phyloP scores from a whole-genome alignment of 106 monocot species.

The Acanthochlamys bracteata region DNA sequence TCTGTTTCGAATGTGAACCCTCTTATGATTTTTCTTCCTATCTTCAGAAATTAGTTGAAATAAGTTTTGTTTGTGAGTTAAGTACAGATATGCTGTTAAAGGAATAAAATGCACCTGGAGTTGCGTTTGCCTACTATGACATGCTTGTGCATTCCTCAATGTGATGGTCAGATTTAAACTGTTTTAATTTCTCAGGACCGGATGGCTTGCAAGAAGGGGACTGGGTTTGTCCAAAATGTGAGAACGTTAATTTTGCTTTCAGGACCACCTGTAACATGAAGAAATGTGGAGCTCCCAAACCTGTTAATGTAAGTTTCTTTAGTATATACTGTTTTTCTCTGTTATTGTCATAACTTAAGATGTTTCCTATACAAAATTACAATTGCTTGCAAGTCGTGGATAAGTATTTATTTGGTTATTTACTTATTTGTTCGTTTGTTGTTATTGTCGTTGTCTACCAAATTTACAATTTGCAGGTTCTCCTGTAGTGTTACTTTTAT shows the following conservation, averaged over 20 bases:
- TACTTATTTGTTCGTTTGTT: no score
- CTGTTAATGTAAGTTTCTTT: conserved; percentile 29
- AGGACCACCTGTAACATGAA: conserved; percentile 68
- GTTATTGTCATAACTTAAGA: no score
- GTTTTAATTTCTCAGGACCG: conserved; percentile 28
- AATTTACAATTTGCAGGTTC: not conserved
- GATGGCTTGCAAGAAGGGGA: conserved; percentile 59
- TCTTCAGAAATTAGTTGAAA: no score
- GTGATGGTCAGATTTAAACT: not conserved
- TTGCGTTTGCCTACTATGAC: not conserved
- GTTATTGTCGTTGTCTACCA: not conserved
- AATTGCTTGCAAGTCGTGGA: no score
- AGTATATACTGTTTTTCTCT: not conserved
- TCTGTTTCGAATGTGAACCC: no score
- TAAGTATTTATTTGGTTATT: no score
- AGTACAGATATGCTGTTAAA: no score
- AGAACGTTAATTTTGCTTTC: conserved; percentile 57
- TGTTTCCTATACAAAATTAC: no score
- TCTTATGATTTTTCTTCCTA: no score
- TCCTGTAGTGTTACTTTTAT: not conserved
- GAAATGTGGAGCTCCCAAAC: conserved; percentile 50
- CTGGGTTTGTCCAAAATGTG: conserved; percentile 61
- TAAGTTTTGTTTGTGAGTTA: no score
- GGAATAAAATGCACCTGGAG: no score
- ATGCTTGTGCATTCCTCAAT: not conserved